Evolutionary conservation across 1,284 basidiomycete species (phyloP).

Genomic region (Microbotryum violaceum): DNA sequence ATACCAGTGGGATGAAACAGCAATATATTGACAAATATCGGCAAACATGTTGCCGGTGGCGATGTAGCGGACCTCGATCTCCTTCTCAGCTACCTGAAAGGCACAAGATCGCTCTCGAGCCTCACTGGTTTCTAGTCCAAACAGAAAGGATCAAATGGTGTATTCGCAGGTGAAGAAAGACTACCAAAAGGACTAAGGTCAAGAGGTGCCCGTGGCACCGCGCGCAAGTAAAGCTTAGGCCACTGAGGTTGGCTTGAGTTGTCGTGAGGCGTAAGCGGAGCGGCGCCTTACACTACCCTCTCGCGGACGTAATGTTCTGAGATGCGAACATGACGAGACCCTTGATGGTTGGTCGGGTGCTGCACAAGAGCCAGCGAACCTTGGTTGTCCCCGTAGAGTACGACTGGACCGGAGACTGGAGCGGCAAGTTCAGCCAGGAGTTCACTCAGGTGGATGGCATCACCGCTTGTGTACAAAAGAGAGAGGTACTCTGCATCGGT

Average conservation of each 20-base stretch:
- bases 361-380: not conserved
- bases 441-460: slow-evolving; percentile 40
- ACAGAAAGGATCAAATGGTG: too few species aligned
- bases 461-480: slow-evolving; percentile 37
- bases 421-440: slow-evolving; percentile 36
- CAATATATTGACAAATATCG: too few species aligned
- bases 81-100: not conserved
- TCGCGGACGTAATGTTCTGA: not conserved
- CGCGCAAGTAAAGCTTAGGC: too few species aligned
- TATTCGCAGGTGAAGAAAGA: too few species aligned
- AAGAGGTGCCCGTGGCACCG: too few species aligned
- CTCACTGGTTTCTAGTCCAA: too few species aligned
- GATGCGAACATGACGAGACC: not conserved
- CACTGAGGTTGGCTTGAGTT: too few species aligned
- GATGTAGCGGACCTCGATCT: not conserved
- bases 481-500: slow-evolving; percentile 46
- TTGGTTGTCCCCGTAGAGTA: not conserved
- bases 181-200: too few species aligned
- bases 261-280: too few species aligned
- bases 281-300: too few species aligned
- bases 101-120: too few species aligned
- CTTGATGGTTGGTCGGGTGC: not conserved
- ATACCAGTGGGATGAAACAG: too few species aligned
- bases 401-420: slow-evolving; percentile 5
- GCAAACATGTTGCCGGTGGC: not conserved